Percentiles rank a stretch among this genome's conserved stretches.
Conservation (phyloP, 192 early-diverging fungal genomes). For the Allomyces macrogynus region DNA sequence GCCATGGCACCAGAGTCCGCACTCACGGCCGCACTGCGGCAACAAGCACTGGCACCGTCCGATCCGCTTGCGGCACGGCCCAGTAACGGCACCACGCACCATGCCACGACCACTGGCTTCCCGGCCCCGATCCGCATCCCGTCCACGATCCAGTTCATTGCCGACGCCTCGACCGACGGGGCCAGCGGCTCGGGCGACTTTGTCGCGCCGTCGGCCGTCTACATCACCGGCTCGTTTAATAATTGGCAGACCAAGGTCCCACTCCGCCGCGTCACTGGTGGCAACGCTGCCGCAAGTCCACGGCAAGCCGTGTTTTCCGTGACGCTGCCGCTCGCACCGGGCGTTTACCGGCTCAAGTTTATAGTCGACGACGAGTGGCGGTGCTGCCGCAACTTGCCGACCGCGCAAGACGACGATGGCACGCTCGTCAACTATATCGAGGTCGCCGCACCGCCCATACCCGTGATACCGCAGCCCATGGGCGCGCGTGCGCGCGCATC, state of each 20-base stretch:
- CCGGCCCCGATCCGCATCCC: too few species aligned
- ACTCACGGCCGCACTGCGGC: too few species aligned
- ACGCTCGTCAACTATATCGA: constrained; percentile 90
- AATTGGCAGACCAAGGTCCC: constrained; percentile 88
- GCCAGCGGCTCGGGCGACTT: too few species aligned
- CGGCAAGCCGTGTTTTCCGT: constrained; percentile 2
- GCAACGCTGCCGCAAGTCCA: constrained; percentile 20
- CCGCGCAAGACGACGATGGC: constrained; percentile 80
- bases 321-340: constrained; percentile 61
- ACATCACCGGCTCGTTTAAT: constrained; percentile 90
- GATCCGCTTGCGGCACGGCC: too few species aligned
- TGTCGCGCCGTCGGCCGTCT: constrained; percentile 24
- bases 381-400: constrained; percentile 72
- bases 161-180: too few species aligned
- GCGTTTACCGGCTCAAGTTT: constrained; percentile 89
- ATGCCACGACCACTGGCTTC: too few species aligned
- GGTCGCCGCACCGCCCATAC: constrained; percentile 22
- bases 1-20: too few species aligned
- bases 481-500: background rate
- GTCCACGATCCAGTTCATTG: too few species aligned
- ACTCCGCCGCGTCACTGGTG: constrained; percentile 24
- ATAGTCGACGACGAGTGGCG: constrained; percentile 98
- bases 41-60: too few species aligned
- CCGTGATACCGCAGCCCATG: constrained; percentile 18
- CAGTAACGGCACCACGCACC: too few species aligned